Evolutionary conservation across 1,284 basidiomycete genomes (phyloP), one percentile per base, ranked within the genome.

Genomic region (Boletus holoroseus): DNA sequence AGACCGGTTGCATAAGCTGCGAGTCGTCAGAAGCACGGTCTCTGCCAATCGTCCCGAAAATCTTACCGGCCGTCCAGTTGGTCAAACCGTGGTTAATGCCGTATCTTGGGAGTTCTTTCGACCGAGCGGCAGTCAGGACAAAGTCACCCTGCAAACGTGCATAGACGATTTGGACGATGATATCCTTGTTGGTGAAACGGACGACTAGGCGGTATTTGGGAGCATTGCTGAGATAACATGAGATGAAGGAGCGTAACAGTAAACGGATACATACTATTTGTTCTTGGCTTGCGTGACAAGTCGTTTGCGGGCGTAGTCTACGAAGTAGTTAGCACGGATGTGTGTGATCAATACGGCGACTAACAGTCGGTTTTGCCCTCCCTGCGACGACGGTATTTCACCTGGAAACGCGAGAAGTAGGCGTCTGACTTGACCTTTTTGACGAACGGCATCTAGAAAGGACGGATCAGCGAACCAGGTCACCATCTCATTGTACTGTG

Each of bases 191-290:
- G 63, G 91, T 93, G 82, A 97, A 94, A 64, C 96, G 93, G 67
- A 99, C 96, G 55, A 98, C 96, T 44, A 98, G 85, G 57, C 94
- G 91, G 80, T 97, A 98, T 79, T 98, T 98, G 58, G 94, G 94
- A 34, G 93, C 91, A 67, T 96, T 95, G 78, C 85, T 76, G 24
- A n/a, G 13, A 44, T 12, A 5, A 5, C 0, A 34, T 70, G 38
- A 59, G 50, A 41, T 9, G 42, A 49, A 31, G 24, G 2, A 36
- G 18, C 15, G 28, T 9, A 16, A 35, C 6, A 7, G 27, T 48
- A 41, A 42, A 26, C 5, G 18, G n/a, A 53, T 28, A 70, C 79
- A 50, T 67, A 87, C 86, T 98, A 99, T 81, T 99, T 99, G 88
- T 98, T 99, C 84, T 99, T 99, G 60, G 95, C 94, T 82, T 99